phyloP scores from a whole-genome alignment of 1,139 yeast genomes.

The Wickerhamomyces sp. region DNA sequence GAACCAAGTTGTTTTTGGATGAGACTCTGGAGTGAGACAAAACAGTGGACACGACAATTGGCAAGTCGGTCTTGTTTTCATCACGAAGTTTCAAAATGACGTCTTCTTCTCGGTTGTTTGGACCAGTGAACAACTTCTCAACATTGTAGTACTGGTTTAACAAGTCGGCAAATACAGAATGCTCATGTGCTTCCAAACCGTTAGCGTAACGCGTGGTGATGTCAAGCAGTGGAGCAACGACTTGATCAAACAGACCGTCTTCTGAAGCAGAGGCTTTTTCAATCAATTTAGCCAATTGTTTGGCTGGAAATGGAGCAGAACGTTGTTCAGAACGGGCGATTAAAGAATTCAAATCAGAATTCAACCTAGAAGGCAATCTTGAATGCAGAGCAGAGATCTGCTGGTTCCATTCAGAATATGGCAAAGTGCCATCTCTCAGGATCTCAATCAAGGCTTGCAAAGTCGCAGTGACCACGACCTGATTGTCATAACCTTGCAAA shows the following conservation, averaged over 20 bases:
- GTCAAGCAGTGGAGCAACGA: constrained; percentile 66
- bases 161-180: constrained; percentile 62
- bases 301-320: constrained; percentile 88
- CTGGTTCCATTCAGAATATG: constrained; percentile 87
- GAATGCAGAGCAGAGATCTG: constrained; percentile 89
- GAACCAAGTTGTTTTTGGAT: constrained; percentile 83
- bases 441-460: constrained; percentile 67
- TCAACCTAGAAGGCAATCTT: constrained; percentile 76
- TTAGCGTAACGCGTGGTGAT: constrained; percentile 66
- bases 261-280: constrained; percentile 36
- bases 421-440: constrained; percentile 74
- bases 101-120: constrained; percentile 75
- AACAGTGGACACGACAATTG: constrained; percentile 64
- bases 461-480: constrained; percentile 84
- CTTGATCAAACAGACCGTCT: constrained; percentile 47
- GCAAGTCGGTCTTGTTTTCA: constrained; percentile 72
- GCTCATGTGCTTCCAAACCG: constrained; percentile 85
- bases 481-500: constrained; percentile 89
- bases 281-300: constrained; percentile 57
- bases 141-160: constrained; percentile 69
- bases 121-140: constrained; percentile 74
- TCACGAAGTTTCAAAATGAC: constrained; percentile 84
- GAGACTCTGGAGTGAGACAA: constrained; percentile 91
- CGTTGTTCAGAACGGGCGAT: constrained; percentile 66
- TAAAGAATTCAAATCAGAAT: constrained; percentile 56